Evolutionary conservation across 495 filamentous ascomycete species (phyloP), one percentile per base, ranked within the genome.

Genomic region (Margaritispora aquatica): DNA sequence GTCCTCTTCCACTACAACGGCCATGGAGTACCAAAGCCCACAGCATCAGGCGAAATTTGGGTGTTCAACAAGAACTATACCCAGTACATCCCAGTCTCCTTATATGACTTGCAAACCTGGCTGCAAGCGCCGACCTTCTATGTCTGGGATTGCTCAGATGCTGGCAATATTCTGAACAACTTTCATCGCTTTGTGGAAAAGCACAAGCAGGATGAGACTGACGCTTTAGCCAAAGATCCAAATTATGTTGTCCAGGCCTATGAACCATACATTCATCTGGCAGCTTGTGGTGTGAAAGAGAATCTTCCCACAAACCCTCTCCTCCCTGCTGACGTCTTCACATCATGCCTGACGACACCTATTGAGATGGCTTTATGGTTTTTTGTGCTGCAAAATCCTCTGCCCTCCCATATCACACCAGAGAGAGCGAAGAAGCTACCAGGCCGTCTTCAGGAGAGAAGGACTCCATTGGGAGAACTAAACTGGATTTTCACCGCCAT

Each of bases 401-500:
- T 97, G 0, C 85, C 87, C 22, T 87, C 80, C 1, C 79, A 83
- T 47, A 72, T 96, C 49, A 87, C 85, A 0, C 80, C 90, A 19
- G 89, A 95, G 53, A 83, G 92, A 56, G 91, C 92, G 21, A 84
- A 86, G 73, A 83, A 85, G 63, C 80, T 93, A 8, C 90, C 90
- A 1, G 94, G 94, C 21, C 82, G 88, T 55, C 77, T 96, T 24
- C 89, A 94, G 63, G 94, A 99, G 67, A 84, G 94, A n/a, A 77
- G 95, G 70, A 97, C 93, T 44, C 95, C 94, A 0, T 81, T 97
- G 41, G 94, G 94, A 47, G 94, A 99, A 72, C 74, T 99, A 2
- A 97, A 97, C 69, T 99, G 94, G 94, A 99, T 99, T 22, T 96
- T 99, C 65, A 99, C 94, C 1, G 94, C 94, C 15, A 97, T 99